These are phyloP conservation scores for Fusarium napiforme DNA, from an alignment of 2,329 filamentous ascomycete genomes.

Conservation along the genomic window DNA sequence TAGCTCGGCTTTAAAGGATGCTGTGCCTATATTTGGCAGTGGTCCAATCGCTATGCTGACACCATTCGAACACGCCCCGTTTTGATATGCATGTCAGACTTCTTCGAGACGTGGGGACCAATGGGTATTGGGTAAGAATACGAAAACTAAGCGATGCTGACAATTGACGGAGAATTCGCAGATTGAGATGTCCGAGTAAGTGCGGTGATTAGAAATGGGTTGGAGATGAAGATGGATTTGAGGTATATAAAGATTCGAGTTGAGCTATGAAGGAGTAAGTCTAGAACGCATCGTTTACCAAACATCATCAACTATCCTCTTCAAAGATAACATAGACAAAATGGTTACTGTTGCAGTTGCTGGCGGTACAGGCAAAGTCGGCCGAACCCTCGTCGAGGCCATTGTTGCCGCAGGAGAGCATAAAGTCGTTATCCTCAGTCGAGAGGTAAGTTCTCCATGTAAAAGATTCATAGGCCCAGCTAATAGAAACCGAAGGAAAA, in stretches of 20 bases:
- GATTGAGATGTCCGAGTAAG: background rate
- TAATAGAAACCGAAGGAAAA: background rate
- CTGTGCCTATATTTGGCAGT: background rate
- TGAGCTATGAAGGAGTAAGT: accelerated
- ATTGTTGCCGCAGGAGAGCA: background rate
- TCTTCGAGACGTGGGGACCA: background rate
- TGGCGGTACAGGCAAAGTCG: slow-evolving; percentile 17
- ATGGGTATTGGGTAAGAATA: background rate
- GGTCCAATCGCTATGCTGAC: background rate
- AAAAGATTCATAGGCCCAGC: accelerated
- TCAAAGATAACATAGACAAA: background rate
- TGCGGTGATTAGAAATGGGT: background rate
- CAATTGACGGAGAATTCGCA: slow-evolving; percentile 1
- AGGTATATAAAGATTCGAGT: background rate
- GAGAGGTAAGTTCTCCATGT: background rate
- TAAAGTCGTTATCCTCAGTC: background rate
- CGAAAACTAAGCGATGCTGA: slow-evolving; percentile 5
- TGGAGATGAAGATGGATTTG: background rate
- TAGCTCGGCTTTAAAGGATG: background rate
- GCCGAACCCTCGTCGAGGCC: background rate
- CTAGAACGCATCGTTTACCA: background rate
- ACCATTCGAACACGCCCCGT: background rate
- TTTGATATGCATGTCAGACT: background rate
- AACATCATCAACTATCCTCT: background rate
- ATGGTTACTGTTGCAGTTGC: slow-evolving; percentile 17